Evolutionary conservation across 768 basidiomycete genomes (phyloP).

Genomic region (Boletellus ananiceps): DNA sequence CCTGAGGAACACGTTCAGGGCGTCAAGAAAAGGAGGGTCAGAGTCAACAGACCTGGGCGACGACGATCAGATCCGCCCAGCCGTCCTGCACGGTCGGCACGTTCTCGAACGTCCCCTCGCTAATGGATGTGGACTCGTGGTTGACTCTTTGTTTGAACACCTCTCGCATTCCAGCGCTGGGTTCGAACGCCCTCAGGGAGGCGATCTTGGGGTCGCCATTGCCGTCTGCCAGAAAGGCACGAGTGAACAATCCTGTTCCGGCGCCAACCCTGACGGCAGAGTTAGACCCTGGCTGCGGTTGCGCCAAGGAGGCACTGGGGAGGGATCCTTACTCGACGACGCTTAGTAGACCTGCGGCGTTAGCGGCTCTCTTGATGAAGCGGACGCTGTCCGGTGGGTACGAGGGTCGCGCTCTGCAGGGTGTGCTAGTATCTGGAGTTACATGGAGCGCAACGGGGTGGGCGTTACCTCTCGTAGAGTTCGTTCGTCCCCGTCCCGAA

Average conservation of each 20-base stretch:
- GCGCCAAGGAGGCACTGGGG: constrained; percentile 1
- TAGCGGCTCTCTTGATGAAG: constrained; percentile 51
- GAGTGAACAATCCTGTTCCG: constrained; percentile 88
- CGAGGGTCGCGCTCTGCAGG: constrained; percentile 62
- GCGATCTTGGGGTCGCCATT: constrained; percentile 49
- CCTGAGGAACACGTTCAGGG: constrained; percentile 41
- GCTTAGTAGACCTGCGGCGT: constrained; percentile 42
- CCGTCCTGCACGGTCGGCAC: constrained; percentile 51
- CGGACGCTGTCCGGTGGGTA: constrained; percentile 65
- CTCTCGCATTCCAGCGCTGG: constrained; percentile 81
- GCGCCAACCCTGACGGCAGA: constrained; percentile 59
- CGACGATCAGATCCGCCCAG: constrained; percentile 75
- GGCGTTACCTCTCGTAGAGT: constrained; percentile 62
- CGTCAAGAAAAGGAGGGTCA: constrained; percentile 4
- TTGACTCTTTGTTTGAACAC: constrained; percentile 54
- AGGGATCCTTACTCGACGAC: constrained; percentile 62
- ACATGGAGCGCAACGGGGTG: no score
- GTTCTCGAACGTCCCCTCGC: constrained; percentile 68
- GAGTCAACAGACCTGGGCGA: constrained; percentile 58
- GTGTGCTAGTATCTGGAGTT: neutral
- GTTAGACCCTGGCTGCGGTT: neutral
- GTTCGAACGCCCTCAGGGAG: constrained; percentile 70
- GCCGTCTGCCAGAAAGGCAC: constrained; percentile 65
- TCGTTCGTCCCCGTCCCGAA: constrained; percentile 83
- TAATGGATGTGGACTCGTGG: constrained; percentile 49